Conservation (phyloP, 371 early-diverging fungal genomes). For the Basidiobolus meristosporus region DNA sequence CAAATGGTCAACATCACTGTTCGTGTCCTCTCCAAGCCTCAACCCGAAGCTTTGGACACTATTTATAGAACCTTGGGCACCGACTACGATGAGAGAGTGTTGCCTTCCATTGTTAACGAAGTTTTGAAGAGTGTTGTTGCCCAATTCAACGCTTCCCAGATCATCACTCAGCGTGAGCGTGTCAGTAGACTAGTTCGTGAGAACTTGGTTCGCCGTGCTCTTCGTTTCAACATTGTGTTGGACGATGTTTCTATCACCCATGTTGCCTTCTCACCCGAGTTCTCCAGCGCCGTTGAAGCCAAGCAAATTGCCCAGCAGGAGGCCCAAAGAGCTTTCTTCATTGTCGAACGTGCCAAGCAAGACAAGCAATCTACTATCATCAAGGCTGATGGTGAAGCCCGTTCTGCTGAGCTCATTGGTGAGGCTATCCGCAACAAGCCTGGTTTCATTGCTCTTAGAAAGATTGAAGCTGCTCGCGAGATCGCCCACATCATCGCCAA, state of each 20-base stretch:
- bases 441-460: constrained; percentile 87
- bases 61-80: constrained; percentile 84
- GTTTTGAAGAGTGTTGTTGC: constrained; percentile 95
- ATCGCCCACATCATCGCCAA: constrained; percentile 73
- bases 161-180: constrained; percentile 95
- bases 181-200: constrained; percentile 81
- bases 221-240: constrained; percentile 78
- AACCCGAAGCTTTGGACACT: constrained; percentile 49
- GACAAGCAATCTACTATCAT: constrained; percentile 96
- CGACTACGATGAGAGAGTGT: constrained; percentile 92
- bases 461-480: constrained; percentile 90
- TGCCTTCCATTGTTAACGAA: constrained; percentile 97
- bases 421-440: constrained; percentile 92
- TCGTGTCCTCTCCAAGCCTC: constrained; percentile 91
- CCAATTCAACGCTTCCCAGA: constrained; percentile 94
- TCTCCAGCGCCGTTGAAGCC: constrained; percentile 91
- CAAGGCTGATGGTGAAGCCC: constrained; percentile 92
- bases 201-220: constrained; percentile 68
- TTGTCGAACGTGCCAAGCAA: constrained; percentile 88
- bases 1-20: constrained; percentile 99
- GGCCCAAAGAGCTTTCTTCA: constrained; percentile 91
- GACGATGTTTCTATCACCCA: constrained; percentile 97
- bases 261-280: constrained; percentile 89
- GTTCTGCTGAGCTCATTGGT: constrained; percentile 76
- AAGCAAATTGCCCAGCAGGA: constrained; percentile 99